Base-by-base conservation (phyloP, 805 yeast species). In the Debaryomyces maramus region DNA sequence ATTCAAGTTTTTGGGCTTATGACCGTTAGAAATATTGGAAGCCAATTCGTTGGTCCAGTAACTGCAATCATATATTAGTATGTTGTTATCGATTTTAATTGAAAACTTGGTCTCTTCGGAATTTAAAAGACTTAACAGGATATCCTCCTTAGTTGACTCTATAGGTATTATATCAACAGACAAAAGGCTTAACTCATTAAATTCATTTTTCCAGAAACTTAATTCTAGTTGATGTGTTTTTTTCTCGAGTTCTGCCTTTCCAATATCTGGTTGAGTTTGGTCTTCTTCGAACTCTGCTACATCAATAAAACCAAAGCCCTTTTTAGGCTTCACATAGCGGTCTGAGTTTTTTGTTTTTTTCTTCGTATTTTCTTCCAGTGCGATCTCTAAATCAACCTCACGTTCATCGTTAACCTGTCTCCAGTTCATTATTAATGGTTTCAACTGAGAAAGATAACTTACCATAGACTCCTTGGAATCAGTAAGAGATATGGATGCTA, bases 271-370 rank as follows among this genome's bases (percentile, higher is more conserved):
- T 5, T 4, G 6, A 18, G 16, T 27, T 6, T 36, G 42, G 16
- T 41, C 45, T 10, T 17, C 33, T 18, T 40, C 39, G 13, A 24
- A 10, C 11, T 41, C 47, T 2, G 50, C 28, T 10, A 46, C 34
- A 21, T 55, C 60, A 9, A 61, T 38, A 40, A 48, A 63, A 1
- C 69, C 69, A 43, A 60, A 63, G 3, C 69, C 69, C 27, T 39
- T 44, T 8, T 37, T 42, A 2, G 64, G 63, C 34, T 50, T 58
- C 5, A 23, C 29, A 35, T 55, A 55, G 17, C 9, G 37, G 19
- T 5, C 23, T 16, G 18, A 11, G 2, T 29, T 28, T 29, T 8
- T 20, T 32, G 16, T 10, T 14, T 22, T 17, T 33, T 8, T 14
- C 11, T 14, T 10, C 11, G 8, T 7, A n/a, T n/a, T n/a, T n/a